phyloP scores from a whole-genome alignment of 2,329 filamentous ascomycete genomes.

The Beauveria bassiana region DNA sequence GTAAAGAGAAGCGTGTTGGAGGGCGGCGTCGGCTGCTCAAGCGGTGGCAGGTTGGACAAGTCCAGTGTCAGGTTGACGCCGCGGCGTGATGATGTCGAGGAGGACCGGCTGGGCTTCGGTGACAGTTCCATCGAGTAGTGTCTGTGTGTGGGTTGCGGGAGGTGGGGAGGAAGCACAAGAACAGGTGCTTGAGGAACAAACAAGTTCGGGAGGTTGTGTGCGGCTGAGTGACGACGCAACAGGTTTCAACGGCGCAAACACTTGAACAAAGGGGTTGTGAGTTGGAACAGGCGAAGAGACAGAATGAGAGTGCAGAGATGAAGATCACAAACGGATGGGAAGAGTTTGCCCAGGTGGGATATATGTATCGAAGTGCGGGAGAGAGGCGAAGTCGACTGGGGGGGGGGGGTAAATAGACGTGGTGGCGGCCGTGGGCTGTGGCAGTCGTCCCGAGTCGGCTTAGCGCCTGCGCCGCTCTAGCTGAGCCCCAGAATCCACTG shows the following conservation, averaged over 20 bases:
- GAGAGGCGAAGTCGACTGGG: constrained; percentile 6
- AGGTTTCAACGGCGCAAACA: neutral
- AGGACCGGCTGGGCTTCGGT: constrained; percentile 32
- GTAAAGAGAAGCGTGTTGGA: constrained; percentile 82
- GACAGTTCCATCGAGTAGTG: constrained; percentile 27
- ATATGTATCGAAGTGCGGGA: constrained; percentile 7
- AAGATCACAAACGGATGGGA: neutral
- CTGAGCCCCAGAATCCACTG: neutral
- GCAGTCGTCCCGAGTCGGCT: neutral
- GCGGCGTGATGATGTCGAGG: constrained; percentile 38
- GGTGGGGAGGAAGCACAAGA: neutral
- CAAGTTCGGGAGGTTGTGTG: neutral
- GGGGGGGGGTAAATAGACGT: neutral
- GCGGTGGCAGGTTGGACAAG: constrained; percentile 62
- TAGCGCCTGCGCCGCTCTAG: constrained; percentile 8
- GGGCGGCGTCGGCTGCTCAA: constrained; percentile 63
- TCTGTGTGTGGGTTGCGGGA: neutral
- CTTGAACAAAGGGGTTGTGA: neutral
- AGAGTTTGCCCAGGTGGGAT: neutral
- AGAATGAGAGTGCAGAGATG: neutral
- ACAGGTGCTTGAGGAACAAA: neutral
- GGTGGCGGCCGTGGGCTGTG: constrained; percentile 4
- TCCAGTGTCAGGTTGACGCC: constrained; percentile 57
- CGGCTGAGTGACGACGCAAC: neutral
- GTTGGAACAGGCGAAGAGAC: neutral